phyloP scores from a whole-genome alignment of 2,329 filamentous ascomycete genomes.

The Curvularia eragrostidis region DNA sequence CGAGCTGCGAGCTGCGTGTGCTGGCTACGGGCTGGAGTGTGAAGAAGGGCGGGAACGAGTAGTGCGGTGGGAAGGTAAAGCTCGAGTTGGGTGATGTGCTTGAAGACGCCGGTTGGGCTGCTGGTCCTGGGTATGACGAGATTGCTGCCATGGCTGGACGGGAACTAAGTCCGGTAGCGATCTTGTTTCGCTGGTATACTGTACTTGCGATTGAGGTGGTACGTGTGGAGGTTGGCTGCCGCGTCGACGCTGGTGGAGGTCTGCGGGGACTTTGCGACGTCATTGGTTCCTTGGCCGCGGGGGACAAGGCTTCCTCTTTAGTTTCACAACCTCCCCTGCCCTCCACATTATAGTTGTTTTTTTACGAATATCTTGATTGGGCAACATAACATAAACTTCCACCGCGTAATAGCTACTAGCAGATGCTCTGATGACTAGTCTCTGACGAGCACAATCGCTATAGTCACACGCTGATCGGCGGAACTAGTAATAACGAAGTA shows the following conservation, averaged over 20 bases:
- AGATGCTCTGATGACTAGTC: too few relatives aligned
- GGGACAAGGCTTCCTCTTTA: neutral
- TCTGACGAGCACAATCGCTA: too few relatives aligned
- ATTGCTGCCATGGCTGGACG: conserved; percentile 23
- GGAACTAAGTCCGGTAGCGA: neutral
- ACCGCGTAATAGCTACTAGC: too few relatives aligned
- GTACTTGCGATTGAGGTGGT: neutral
- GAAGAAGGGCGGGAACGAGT: conserved; percentile 86
- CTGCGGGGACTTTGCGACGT: conserved; percentile 29
- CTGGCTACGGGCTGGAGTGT: conserved; percentile 77
- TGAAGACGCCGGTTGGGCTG: conserved; percentile 15
- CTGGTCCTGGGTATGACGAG: conserved; percentile 14
- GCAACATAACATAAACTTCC: too few relatives aligned
- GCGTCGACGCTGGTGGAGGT: conserved; percentile 12
- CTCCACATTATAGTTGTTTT: neutral
- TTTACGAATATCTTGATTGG: neutral
- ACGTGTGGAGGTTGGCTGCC: conserved; percentile 1
- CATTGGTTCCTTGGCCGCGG: conserved; percentile 22
- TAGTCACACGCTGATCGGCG: too few relatives aligned
- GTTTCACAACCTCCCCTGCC: neutral
- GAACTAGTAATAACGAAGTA: too few relatives aligned
- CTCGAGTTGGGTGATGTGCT: conserved; percentile 15
- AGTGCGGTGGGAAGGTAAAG: conserved; percentile 58
- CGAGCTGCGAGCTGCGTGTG: conserved; percentile 76
- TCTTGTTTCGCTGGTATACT: neutral